Conservation (phyloP, 2,329 filamentous ascomycete genomes). For the Monosporascus sp. region DNA sequence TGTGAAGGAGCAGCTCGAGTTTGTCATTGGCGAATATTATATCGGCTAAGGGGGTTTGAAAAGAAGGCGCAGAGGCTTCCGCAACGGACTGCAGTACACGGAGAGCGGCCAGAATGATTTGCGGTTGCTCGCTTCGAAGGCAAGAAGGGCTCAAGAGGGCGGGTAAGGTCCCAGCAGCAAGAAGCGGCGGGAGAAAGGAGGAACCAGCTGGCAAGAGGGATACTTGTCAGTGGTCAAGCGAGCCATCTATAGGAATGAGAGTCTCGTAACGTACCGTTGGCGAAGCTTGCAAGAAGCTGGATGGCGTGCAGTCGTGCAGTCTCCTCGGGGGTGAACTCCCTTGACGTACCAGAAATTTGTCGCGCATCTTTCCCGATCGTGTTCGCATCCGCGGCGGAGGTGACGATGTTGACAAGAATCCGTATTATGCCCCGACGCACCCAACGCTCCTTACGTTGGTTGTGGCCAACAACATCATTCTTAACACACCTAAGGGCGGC, state of each 20-base stretch:
- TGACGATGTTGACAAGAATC: slow-evolving; percentile 45
- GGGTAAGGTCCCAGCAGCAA: slow-evolving; percentile 61
- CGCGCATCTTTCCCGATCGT: slow-evolving; percentile 34
- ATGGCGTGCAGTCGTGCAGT: slow-evolving; percentile 70
- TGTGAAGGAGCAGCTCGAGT: slow-evolving; percentile 56
- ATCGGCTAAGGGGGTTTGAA: slow-evolving; percentile 51
- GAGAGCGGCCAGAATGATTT: slow-evolving; percentile 68
- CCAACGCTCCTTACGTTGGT: slow-evolving; percentile 78
- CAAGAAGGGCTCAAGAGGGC: slow-evolving; percentile 67
- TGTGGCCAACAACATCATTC: slow-evolving; percentile 84
- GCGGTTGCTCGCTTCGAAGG: slow-evolving; percentile 55
- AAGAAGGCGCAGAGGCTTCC: slow-evolving; percentile 55
- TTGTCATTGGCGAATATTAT: slow-evolving; percentile 58
- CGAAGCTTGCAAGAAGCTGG: slow-evolving; percentile 78
- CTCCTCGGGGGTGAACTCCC: slow-evolving; percentile 54
- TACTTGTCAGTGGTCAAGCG: neutral
- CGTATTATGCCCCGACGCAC: slow-evolving; percentile 64
- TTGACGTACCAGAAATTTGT: slow-evolving; percentile 26
- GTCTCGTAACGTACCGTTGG: slow-evolving; percentile 57
- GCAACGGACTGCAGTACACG: slow-evolving; percentile 68
- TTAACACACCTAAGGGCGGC: slow-evolving; percentile 68
- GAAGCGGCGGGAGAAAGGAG: slow-evolving; percentile 68
- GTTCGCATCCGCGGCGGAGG: slow-evolving; percentile 24
- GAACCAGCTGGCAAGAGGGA: slow-evolving; percentile 58
- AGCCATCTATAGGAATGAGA: slow-evolving; percentile 5